phyloP scores from a whole-genome alignment of 2,329 filamentous ascomycete species.

The Hortaea werneckii region DNA sequence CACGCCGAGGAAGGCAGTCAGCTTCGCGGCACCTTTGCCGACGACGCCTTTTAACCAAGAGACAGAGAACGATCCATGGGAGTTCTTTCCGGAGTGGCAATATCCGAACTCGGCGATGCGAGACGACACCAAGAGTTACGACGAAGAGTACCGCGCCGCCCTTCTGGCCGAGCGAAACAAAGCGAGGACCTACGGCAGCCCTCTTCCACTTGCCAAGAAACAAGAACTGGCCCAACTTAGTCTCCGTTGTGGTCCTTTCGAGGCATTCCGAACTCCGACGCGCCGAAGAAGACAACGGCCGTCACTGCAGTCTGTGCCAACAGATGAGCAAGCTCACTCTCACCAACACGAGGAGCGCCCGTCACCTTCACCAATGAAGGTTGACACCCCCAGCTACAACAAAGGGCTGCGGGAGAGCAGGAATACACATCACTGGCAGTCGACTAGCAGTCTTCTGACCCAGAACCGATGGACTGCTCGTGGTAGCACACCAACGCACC shows the following conservation, averaged over 20 bases:
- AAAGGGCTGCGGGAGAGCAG: neutral
- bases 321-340: neutral
- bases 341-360: neutral
- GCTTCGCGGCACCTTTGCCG: slow-evolving; percentile 1
- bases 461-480: neutral
- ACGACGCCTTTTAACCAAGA: slow-evolving; percentile 1
- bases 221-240: neutral
- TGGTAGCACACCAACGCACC: neutral
- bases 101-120: slow-evolving; percentile 1
- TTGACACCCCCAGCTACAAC: neutral
- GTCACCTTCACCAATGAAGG: neutral
- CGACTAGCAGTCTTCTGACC: neutral
- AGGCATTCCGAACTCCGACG: neutral
- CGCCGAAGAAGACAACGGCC: neutral
- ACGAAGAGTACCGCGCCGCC: neutral
- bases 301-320: neutral
- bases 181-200: neutral
- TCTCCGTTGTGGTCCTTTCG: neutral
- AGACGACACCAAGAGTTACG: neutral
- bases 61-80: slow-evolving; percentile 1
- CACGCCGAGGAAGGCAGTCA: neutral
- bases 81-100: slow-evolving; percentile 2
- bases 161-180: neutral
- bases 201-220: neutral
- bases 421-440: neutral